phyloP scores from a whole-genome alignment of 2,329 filamentous ascomycete species.

The Fusarium globosum region DNA sequence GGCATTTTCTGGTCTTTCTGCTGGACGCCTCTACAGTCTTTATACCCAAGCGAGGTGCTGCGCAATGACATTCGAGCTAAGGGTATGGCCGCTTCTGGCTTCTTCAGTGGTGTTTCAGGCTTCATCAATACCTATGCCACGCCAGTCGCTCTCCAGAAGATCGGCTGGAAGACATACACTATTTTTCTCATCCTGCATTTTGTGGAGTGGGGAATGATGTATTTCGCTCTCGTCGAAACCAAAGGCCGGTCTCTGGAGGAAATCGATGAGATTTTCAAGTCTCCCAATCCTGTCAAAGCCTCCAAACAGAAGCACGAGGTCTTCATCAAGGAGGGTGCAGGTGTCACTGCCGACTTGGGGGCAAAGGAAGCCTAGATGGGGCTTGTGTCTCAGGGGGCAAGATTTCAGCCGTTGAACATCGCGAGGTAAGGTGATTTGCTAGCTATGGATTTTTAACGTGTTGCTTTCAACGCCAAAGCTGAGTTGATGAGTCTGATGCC shows the following conservation, averaged over 20 bases:
- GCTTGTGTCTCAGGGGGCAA: too few species aligned
- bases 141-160: background rate
- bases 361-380: background rate
- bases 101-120: background rate
- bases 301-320: slow-evolving; percentile 4
- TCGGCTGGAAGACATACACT: slow-evolving; percentile 1
- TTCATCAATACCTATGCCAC: slow-evolving; percentile 11
- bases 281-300: background rate
- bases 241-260: slow-evolving; percentile 6
- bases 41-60: background rate
- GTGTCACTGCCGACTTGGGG: background rate
- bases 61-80: slow-evolving; percentile 7
- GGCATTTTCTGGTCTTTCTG: slow-evolving; percentile 2
- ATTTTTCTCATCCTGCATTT: slow-evolving; percentile 5
- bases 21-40: slow-evolving; percentile 4
- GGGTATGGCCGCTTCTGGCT: background rate
- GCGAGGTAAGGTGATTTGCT: too few species aligned
- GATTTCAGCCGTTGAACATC: too few species aligned
- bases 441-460: too few species aligned
- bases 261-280: background rate
- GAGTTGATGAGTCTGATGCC: too few species aligned
- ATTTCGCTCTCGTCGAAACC: background rate
- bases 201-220: slow-evolving; percentile 1
- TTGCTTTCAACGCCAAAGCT: too few species aligned
- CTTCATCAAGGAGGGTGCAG: background rate